Conservation (phyloP, 176 grass and related monocot species). For the Puya raimondii region DNA sequence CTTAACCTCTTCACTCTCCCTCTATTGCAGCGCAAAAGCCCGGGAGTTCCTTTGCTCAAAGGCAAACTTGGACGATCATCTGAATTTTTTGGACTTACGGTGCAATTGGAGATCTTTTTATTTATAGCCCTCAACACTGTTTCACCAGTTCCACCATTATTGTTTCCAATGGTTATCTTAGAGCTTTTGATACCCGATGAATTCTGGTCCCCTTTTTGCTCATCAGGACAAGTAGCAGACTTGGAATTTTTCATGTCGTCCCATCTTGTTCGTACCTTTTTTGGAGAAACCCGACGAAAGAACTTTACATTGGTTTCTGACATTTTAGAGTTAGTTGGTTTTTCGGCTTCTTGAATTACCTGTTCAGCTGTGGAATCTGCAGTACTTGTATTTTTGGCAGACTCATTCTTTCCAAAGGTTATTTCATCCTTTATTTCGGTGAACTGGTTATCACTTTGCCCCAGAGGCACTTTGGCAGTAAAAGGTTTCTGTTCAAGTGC, state of each 20-base stretch:
- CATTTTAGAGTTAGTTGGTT: constrained; percentile 21
- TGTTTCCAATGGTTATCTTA: constrained; percentile 22
- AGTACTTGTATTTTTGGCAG: constrained; percentile 12
- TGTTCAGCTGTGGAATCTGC: constrained; percentile 35
- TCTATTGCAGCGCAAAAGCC: constrained; percentile 9
- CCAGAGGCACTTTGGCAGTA: constrained; percentile 20
- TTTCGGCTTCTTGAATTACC: constrained; percentile 33
- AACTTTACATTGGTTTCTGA: constrained; percentile 1
- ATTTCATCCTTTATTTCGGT: constrained; percentile 14
- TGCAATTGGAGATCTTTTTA: constrained; percentile 29
- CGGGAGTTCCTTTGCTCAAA: not conserved
- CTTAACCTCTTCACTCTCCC: constrained; percentile 9
- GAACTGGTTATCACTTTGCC: constrained; percentile 31
- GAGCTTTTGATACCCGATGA: constrained; percentile 34
- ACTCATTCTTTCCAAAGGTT: constrained; percentile 17
- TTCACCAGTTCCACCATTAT: constrained; percentile 18
- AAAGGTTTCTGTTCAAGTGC: constrained; percentile 52
- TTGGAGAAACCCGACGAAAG: constrained; percentile 12
- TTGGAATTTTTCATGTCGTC: constrained; percentile 26
- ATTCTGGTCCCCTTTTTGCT: constrained; percentile 31
- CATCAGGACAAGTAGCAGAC: constrained; percentile 33
- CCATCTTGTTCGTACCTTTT: constrained; percentile 25
- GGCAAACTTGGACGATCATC: constrained; percentile 18
- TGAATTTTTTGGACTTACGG: constrained; percentile 11
- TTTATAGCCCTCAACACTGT: constrained; percentile 23